Evolutionary conservation across 2,329 filamentous ascomycete species (phyloP).

Genomic region (Aspergillus quadricinctus): DNA sequence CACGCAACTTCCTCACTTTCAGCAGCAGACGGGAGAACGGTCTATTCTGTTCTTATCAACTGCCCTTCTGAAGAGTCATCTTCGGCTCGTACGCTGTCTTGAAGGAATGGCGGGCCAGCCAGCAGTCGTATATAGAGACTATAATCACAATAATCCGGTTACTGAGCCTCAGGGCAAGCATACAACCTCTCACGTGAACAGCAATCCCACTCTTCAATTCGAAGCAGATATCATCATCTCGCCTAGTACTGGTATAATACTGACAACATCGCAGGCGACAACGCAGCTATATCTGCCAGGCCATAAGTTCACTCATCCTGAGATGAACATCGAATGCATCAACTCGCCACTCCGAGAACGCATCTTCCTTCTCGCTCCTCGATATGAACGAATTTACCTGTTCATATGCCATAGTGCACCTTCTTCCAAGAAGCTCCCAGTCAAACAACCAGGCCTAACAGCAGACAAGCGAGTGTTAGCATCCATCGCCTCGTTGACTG

Average conservation of each 20-base stretch:
- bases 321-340: slow-evolving; percentile 14
- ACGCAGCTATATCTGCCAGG: slow-evolving; percentile 69
- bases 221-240: slow-evolving; percentile 67
- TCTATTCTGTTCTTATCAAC: slow-evolving; percentile 23
- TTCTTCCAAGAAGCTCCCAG: slow-evolving; percentile 17
- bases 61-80: slow-evolving; percentile 23
- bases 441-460: slow-evolving; percentile 4
- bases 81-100: slow-evolving; percentile 15
- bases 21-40: slow-evolving; percentile 15
- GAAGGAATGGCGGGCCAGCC: slow-evolving; percentile 12
- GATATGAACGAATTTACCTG: slow-evolving; percentile 66
- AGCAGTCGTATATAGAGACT: slow-evolving; percentile 25
- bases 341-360: slow-evolving; percentile 51
- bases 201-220: not conserved
- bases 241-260: slow-evolving; percentile 62
- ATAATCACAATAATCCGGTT: not conserved
- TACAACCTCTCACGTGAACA: not conserved
- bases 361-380: slow-evolving; percentile 49
- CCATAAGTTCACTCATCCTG: slow-evolving; percentile 32
- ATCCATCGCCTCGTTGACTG: slow-evolving; percentile 16
- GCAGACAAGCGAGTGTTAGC: slow-evolving; percentile 10
- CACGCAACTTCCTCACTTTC: slow-evolving; percentile 21
- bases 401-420: slow-evolving; percentile 51
- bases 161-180: not conserved
- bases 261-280: slow-evolving; percentile 67